phyloP scores from a whole-genome alignment of 2,329 filamentous ascomycete genomes.

The Ambrosiella xylebori region DNA sequence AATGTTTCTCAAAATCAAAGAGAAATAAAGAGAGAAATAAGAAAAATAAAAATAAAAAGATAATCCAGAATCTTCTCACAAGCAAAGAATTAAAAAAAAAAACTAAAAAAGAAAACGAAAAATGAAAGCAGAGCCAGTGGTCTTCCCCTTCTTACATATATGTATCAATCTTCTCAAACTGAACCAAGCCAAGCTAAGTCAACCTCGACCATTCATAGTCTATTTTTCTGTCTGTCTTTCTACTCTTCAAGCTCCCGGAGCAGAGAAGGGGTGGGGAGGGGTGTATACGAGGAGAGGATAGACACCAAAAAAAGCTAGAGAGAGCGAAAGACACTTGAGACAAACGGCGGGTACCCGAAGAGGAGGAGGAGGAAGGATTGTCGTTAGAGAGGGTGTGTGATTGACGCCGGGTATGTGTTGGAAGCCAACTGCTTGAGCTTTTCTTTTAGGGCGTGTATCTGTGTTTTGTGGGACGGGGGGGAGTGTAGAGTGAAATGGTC shows the following conservation, averaged over 20 bases:
- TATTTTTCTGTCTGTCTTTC: too few species aligned
- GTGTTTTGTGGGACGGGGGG: background rate
- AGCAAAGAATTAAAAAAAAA: background rate
- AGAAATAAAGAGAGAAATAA: constrained; percentile 5
- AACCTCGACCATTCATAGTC: too few species aligned
- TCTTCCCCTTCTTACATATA: background rate
- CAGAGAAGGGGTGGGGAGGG: too few species aligned
- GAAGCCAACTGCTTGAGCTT: too few species aligned
- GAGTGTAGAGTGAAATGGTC: too few species aligned
- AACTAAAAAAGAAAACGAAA: background rate
- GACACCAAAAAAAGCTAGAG: too few species aligned
- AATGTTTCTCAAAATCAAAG: background rate
- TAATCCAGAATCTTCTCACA: background rate
- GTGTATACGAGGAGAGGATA: background rate
- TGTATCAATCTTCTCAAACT: background rate
- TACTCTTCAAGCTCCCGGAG: too few species aligned
- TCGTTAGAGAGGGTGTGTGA: constrained; percentile 19
- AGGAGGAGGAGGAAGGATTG: background rate
- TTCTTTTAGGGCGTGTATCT: background rate
- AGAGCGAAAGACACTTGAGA: too few species aligned
- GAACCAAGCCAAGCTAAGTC: background rate
- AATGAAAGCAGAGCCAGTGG: background rate
- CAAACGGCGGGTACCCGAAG: too few species aligned
- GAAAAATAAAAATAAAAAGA: background rate
- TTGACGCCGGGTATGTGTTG: background rate